Base-by-base conservation (phyloP, 306 rosid species). In the Ziziphus jujuba region DNA sequence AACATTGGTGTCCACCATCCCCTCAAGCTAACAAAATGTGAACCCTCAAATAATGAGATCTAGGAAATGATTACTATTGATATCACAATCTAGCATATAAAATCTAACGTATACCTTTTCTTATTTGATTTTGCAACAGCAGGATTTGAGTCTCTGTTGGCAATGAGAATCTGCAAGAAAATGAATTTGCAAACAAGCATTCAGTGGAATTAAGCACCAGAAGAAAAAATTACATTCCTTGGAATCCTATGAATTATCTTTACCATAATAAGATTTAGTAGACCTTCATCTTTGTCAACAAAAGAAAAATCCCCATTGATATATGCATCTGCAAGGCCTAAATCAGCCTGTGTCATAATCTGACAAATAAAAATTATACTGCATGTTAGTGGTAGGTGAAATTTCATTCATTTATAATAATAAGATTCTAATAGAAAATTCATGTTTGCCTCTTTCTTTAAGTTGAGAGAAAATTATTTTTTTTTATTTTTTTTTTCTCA, bases 1-100 rank as follows among this genome's bases (percentile, higher is more conserved):
- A 93, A 72, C 79, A 82, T 38, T 33, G 98, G 98, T 12, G 96
- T 87, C 97, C 98, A 92, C 98, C 98, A 90, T 62, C 98, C 97
- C 72, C 96, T 87, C 47, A 31, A 77, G 59, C 52, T 47, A 81
- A 21, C 55, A 66, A 66, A 61, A 33, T 14, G 59, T 59, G 31
- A 52, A 60, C 59, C 34, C 16, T 53, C 59, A 69, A 61, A 66
- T 22, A 21, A 8, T 59, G 12, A 59, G 14, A 40, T n/a, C 6
- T 16, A 23, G 66, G 36, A 10, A n/a, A 50, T 6, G 24, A 59
- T 56, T 35, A 36, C 48, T 51, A 55, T 24, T 12, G 47, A 38
- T 48, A 19, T 35, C 34, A 17, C 22, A 48, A n/a, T 25, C 24
- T 49, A 10, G 51, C 57, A 62, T 59, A n/a, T 28, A 22, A 19